Percentiles rank a stretch among this genome's conserved stretches.
These are phyloP conservation scores for Eutrema heterophyllum DNA, from an alignment of 345 rosid species.

Conservation along the genomic window DNA sequence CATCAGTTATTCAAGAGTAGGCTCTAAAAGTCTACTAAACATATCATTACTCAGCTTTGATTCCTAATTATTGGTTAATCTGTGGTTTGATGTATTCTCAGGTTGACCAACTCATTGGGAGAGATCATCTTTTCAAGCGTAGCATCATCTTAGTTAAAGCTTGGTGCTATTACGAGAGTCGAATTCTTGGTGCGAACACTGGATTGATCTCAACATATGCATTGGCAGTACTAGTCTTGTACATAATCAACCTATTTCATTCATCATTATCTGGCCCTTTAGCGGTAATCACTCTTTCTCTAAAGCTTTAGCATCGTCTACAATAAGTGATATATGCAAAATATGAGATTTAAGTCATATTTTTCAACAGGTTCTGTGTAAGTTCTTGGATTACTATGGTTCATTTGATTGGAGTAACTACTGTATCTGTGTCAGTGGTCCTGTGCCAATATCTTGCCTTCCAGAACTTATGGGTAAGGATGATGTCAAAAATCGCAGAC, in stretches of 20 bases:
- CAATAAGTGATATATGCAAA: not conserved
- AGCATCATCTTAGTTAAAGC: conserved; percentile 76
- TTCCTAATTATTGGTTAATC: not conserved
- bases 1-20: not conserved
- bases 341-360: not conserved
- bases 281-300: conserved; percentile 42
- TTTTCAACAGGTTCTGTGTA: conserved; percentile 51
- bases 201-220: conserved; percentile 89
- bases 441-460: conserved; percentile 52
- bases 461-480: conserved; percentile 52
- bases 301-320: conserved; percentile 13
- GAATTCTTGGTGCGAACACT: conserved; percentile 82
- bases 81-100: conserved; percentile 25
- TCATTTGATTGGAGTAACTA: conserved; percentile 76
- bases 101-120: conserved; percentile 66
- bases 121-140: conserved; percentile 78
- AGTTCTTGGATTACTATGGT: conserved; percentile 73
- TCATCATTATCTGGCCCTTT: conserved; percentile 67
- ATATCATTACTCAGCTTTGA: not conserved
- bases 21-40: not conserved
- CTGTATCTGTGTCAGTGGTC: conserved; percentile 59
- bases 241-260: conserved; percentile 68
- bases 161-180: conserved; percentile 97
- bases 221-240: conserved; percentile 66
- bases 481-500: not conserved